phyloP scores from a whole-genome alignment of 768 basidiomycete species.

The Gelatoporia subvermispora region DNA sequence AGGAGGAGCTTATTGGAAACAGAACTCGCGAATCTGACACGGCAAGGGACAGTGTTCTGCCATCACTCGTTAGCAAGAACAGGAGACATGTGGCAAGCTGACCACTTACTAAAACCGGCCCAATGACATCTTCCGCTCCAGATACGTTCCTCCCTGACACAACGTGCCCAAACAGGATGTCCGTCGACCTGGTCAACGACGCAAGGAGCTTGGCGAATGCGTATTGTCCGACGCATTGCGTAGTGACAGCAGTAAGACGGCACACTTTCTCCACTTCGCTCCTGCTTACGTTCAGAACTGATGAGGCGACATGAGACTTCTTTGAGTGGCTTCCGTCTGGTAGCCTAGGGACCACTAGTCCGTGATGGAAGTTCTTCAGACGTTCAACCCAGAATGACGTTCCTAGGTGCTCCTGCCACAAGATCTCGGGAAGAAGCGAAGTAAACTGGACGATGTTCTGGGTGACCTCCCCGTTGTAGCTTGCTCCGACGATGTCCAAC shows the following conservation, averaged over 20 bases:
- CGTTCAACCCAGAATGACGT: constrained; percentile 32
- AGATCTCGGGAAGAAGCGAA: constrained; percentile 30
- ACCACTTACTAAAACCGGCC: constrained; percentile 40
- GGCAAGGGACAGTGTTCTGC: constrained; percentile 44
- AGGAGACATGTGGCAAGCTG: background rate
- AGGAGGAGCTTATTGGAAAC: constrained; percentile 31
- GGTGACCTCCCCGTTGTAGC: constrained; percentile 32
- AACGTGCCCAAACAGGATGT: constrained; percentile 43
- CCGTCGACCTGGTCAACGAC: constrained; percentile 17
- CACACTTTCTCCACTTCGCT: constrained; percentile 6
- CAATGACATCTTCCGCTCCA: constrained; percentile 39
- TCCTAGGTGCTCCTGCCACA: constrained; percentile 34
- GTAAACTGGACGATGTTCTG: no score
- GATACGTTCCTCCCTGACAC: constrained; percentile 39
- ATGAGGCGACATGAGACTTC: background rate
- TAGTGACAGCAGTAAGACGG: constrained; percentile 22
- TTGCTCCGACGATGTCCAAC: constrained; percentile 25
- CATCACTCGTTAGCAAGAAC: background rate
- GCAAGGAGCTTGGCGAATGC: constrained; percentile 26
- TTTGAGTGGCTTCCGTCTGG: background rate
- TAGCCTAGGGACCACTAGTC: no score
- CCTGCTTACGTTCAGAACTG: background rate
- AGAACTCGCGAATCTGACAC: constrained; percentile 26
- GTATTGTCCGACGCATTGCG: constrained; percentile 33
- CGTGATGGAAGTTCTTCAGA: background rate